These are phyloP conservation scores for Globisporangium takayamanum DNA, from an alignment of 352 stramenopile species.

Conservation along the genomic window DNA sequence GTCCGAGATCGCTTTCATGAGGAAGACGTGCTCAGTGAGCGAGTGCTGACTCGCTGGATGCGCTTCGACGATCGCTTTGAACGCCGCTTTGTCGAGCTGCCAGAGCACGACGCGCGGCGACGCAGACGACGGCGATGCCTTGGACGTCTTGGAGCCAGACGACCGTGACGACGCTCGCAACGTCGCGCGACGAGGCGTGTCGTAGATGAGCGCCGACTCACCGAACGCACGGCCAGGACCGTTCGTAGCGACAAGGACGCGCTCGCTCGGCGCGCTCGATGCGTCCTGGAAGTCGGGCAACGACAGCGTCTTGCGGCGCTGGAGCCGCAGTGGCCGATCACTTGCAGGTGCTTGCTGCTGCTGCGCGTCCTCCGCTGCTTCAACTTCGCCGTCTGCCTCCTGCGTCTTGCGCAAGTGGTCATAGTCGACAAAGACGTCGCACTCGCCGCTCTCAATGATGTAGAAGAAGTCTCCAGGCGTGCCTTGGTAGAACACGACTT, in stretches of 20 bases:
- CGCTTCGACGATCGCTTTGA: slow-evolving; percentile 44
- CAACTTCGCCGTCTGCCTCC: slow-evolving; percentile 10
- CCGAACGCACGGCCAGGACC: slow-evolving; percentile 72
- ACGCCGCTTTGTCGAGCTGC: slow-evolving; percentile 66
- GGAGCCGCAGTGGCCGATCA: slow-evolving; percentile 21
- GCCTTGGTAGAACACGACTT: slow-evolving; percentile 86
- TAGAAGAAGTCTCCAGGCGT: slow-evolving; percentile 71
- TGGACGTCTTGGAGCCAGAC: neutral
- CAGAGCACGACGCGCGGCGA: slow-evolving; percentile 48
- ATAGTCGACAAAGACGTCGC: slow-evolving; percentile 82
- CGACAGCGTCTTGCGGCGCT: slow-evolving; percentile 62
- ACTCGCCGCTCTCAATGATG: slow-evolving; percentile 71
- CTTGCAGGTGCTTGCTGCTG: slow-evolving; percentile 9
- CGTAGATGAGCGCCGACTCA: slow-evolving; percentile 81
- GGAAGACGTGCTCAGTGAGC: slow-evolving; percentile 69
- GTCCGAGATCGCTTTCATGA: slow-evolving; percentile 58
- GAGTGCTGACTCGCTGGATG: slow-evolving; percentile 73
- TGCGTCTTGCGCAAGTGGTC: slow-evolving; percentile 48
- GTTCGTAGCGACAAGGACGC: slow-evolving; percentile 76
- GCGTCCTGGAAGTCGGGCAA: slow-evolving; percentile 65
- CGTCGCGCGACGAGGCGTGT: slow-evolving; percentile 73
- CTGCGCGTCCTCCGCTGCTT: slow-evolving; percentile 1
- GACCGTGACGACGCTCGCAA: slow-evolving; percentile 24
- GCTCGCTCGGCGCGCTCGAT: slow-evolving; percentile 49
- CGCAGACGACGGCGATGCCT: neutral